These are phyloP conservation scores for Choricystis sp. DNA, from an alignment of 139 green algal genomes.

Conservation along the genomic window DNA sequence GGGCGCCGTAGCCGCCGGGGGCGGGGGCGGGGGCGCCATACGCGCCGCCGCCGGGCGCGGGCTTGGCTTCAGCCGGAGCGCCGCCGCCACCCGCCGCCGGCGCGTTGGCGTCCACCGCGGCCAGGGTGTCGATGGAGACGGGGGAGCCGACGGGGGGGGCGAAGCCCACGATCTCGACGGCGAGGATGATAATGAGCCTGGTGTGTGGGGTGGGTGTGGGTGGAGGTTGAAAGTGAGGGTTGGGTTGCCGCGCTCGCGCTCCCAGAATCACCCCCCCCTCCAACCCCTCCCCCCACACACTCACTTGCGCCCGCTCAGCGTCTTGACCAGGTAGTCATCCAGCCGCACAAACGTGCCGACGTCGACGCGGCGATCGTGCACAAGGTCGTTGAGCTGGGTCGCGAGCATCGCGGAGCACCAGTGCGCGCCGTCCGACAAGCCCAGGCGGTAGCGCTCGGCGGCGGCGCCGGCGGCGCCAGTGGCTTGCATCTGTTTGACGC, in stretches of 20 bases:
- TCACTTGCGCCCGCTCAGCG: slow-evolving; percentile 26
- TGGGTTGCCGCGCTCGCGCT: too few species aligned
- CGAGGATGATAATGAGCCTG: slow-evolving; percentile 52
- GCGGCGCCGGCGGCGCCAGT: neutral
- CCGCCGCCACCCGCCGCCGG: too few species aligned
- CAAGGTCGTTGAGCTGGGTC: slow-evolving; percentile 41
- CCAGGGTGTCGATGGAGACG: neutral
- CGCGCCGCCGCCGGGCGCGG: neutral
- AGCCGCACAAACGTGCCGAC: slow-evolving; percentile 31
- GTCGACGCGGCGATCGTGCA: slow-evolving; percentile 16
- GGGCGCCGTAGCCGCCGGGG: neutral
- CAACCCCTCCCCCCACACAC: slow-evolving; percentile 2
- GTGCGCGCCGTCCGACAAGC: slow-evolving; percentile 31
- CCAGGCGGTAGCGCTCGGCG: slow-evolving; percentile 25
- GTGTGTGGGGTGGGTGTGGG: too few species aligned
- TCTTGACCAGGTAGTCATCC: slow-evolving; percentile 43
- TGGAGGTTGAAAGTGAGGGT: too few species aligned
- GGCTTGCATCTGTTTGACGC: slow-evolving; percentile 7
- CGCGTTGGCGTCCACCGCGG: neutral
- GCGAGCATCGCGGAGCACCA: slow-evolving; percentile 44
- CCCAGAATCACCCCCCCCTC: too few species aligned
- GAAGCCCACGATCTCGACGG: slow-evolving; percentile 13
- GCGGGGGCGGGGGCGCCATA: neutral
- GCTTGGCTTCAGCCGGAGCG: neutral
- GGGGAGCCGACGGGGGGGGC: neutral